These are phyloP conservation scores for Tulasnella sp. DNA, from an alignment of 768 basidiomycete species.

Conservation along the genomic window DNA sequence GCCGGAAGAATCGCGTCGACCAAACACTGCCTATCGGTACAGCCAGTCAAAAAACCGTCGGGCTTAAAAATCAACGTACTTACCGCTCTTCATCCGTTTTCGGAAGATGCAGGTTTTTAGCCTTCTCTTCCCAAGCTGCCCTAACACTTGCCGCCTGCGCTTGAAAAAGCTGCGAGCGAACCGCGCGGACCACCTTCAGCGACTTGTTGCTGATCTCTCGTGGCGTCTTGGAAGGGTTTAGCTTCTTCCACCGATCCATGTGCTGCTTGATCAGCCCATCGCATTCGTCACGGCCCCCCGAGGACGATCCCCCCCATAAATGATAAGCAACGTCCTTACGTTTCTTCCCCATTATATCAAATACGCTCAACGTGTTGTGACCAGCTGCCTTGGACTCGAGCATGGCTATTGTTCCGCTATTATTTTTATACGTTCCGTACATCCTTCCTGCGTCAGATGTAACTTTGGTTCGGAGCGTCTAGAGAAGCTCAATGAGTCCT, in stretches of 20 bases:
- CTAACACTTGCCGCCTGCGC: background rate
- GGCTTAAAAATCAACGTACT: background rate
- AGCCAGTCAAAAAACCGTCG: background rate
- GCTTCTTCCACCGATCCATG: background rate
- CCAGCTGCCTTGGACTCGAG: background rate
- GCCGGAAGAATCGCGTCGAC: background rate
- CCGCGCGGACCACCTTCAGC: background rate
- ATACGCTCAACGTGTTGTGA: background rate
- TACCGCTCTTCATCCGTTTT: background rate
- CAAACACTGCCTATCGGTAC: background rate
- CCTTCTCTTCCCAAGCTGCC: background rate
- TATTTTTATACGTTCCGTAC: too few species aligned
- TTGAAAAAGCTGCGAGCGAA: background rate
- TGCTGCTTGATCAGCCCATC: background rate
- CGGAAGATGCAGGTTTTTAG: background rate
- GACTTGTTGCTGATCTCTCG: background rate
- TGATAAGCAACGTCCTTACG: background rate
- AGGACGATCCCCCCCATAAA: background rate
- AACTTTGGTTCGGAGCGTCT: background rate
- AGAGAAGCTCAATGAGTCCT: background rate
- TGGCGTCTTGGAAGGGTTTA: background rate
- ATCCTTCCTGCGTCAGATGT: background rate
- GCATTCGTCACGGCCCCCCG: background rate
- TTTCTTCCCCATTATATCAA: background rate
- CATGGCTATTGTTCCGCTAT: too few species aligned